A percentile compares a stretch with the other conserved stretches of the same genome.
phyloP scores from a whole-genome alignment of 192 early-diverging fungal species.

The Linnemannia exigua region DNA sequence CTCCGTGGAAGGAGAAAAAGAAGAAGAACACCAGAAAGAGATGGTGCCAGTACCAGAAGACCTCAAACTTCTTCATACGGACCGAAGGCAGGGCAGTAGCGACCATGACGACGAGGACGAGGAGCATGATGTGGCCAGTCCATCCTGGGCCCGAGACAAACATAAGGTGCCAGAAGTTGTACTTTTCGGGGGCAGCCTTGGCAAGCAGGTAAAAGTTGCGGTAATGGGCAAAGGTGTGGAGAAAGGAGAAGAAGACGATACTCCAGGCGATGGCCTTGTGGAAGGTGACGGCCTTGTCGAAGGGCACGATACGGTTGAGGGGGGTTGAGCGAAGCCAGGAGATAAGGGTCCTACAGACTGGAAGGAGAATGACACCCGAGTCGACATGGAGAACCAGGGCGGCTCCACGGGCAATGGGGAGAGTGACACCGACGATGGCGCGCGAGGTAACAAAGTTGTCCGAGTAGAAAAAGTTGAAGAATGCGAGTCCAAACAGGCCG shows the following conservation, averaged over 20 bases:
- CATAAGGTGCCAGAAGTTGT: conserved; percentile 54
- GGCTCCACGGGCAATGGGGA: conserved; percentile 70
- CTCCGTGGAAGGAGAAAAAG: conserved; percentile 78
- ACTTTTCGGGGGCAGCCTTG: conserved; percentile 22
- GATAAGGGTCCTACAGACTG: conserved; percentile 85
- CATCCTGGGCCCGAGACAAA: conserved; percentile 65
- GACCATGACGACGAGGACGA: conserved; percentile 72
- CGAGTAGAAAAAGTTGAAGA: conserved; percentile 73
- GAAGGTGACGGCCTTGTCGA: conserved; percentile 82
- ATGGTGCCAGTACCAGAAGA: conserved; percentile 87
- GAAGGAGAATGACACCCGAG: conserved; percentile 80
- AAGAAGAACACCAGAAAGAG: conserved; percentile 77
- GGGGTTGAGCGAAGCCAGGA: conserved; percentile 67
- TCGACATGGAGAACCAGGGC: conserved; percentile 81
- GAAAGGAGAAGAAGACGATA: conserved; percentile 71
- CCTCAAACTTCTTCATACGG: conserved; percentile 75
- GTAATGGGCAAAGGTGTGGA: conserved; percentile 75
- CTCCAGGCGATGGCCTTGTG: conserved; percentile 82
- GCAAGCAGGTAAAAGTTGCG: conserved; percentile 65
- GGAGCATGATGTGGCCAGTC: conserved; percentile 80
- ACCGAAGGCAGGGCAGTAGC: conserved; percentile 68
- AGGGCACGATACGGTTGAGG: conserved; percentile 71
- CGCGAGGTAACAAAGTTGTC: conserved; percentile 67
- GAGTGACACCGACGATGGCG: conserved; percentile 64
- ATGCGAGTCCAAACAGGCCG: conserved; percentile 68